phyloP scores from a whole-genome alignment of 1,284 basidiomycete species.

The Malassezia brasiliensis region DNA sequence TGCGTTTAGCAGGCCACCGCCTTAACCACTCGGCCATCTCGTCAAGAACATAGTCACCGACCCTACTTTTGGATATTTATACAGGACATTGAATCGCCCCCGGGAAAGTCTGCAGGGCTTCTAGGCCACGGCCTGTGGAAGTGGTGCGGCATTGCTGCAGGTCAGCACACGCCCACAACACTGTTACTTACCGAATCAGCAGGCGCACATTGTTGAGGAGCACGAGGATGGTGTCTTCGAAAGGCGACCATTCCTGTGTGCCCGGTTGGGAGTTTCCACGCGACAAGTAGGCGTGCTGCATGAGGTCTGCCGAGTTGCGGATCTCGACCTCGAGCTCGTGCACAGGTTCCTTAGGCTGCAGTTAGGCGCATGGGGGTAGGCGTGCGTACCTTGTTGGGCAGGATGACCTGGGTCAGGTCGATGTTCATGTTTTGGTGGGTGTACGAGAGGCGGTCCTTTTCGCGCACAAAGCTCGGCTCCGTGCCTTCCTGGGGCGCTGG shows the following conservation, averaged over 20 bases:
- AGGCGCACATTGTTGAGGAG: slow-evolving; percentile 44
- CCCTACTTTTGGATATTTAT: background rate
- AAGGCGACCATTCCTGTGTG: slow-evolving; percentile 36
- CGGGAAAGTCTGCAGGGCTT: too few relatives aligned
- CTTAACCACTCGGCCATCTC: slow-evolving; percentile 49
- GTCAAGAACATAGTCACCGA: slow-evolving; percentile 11
- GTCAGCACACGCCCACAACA: too few relatives aligned
- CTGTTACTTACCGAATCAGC: slow-evolving; percentile 29
- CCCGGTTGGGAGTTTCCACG: slow-evolving; percentile 1
- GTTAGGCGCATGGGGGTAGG: background rate
- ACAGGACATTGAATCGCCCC: background rate
- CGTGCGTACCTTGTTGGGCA: slow-evolving; percentile 27
- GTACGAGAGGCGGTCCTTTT: slow-evolving; percentile 87
- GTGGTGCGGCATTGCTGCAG: too few relatives aligned
- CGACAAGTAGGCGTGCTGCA: slow-evolving; percentile 48
- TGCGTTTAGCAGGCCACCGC: slow-evolving; percentile 26
- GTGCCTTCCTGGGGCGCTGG: slow-evolving; percentile 4
- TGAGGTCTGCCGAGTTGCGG: slow-evolving; percentile 50
- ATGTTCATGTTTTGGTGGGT: slow-evolving; percentile 81
- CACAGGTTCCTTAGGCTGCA: slow-evolving; percentile 29
- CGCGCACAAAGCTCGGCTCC: slow-evolving; percentile 51
- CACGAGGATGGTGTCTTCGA: slow-evolving; percentile 37
- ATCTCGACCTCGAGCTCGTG: slow-evolving; percentile 58
- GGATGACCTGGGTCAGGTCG: slow-evolving; percentile 79
- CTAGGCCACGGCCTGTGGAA: too few relatives aligned